A percentile compares a stretch with the other conserved stretches of the same genome.
Conservation (phyloP, 148 eudicot species). For the Rhododendron vialii region DNA sequence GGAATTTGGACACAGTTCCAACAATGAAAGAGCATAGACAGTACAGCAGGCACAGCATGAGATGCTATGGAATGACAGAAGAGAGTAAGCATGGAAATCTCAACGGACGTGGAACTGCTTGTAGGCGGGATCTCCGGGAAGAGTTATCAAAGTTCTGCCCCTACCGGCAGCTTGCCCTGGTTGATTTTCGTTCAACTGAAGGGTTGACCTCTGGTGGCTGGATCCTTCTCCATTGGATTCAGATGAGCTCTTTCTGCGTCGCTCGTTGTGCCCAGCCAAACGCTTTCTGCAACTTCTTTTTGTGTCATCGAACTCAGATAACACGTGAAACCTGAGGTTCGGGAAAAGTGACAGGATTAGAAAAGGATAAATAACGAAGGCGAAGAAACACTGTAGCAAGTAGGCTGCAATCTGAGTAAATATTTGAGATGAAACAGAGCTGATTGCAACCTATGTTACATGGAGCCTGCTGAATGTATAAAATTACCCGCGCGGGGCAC, state of each 20-base stretch:
- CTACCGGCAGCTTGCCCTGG: background rate
- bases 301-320: constrained; percentile 1
- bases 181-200: background rate
- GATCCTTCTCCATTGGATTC: constrained; percentile 9
- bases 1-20: background rate
- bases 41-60: background rate
- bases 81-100: constrained; percentile 4
- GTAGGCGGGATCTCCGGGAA: background rate
- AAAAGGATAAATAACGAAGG: background rate
- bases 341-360: background rate
- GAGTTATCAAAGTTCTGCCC: background rate
- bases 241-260: constrained; percentile 6
- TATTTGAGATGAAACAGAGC: background rate
- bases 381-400: background rate
- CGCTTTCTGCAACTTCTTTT: constrained; percentile 9
- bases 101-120: background rate
- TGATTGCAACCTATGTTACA: background rate
- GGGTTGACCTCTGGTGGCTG: background rate
- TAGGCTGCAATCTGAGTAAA: background rate
- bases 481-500: background rate
- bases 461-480: background rate
- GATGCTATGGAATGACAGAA: constrained; percentile 8
- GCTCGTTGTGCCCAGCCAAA: constrained; percentile 8
- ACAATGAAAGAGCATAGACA: background rate
- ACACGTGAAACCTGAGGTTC: constrained; percentile 5